Evolutionary conservation across 2,329 filamentous ascomycete genomes (phyloP).

Genomic region (Colletotrichum sojae): DNA sequence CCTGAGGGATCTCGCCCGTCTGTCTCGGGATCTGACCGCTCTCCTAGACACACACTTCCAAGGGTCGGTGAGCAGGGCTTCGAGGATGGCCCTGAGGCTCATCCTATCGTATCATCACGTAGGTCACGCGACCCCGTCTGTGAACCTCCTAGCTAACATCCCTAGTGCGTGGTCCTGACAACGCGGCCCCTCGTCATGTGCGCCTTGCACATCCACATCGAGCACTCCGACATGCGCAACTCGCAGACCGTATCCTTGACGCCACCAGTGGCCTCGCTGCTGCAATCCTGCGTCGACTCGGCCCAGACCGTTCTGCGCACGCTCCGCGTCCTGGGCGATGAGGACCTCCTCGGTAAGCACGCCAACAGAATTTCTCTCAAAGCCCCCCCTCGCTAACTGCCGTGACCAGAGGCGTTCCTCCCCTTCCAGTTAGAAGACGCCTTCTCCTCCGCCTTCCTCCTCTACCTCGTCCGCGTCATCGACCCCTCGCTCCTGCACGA

Average conservation of each 20-base stretch:
- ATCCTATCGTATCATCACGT: constrained; percentile 46
- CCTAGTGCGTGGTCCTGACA: constrained; percentile 38
- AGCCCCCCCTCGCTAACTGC: background rate
- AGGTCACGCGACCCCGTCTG: rapidly evolving
- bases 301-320: constrained; percentile 40
- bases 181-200: constrained; percentile 39
- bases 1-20: constrained; percentile 34
- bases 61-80: constrained; percentile 39
- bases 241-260: constrained; percentile 30
- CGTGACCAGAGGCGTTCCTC: constrained; percentile 50
- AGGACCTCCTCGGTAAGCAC: constrained; percentile 46
- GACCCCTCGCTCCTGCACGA: constrained; percentile 53
- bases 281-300: constrained; percentile 41
- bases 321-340: constrained; percentile 40
- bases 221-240: constrained; percentile 35
- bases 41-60: constrained; percentile 40
- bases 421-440: constrained; percentile 59
- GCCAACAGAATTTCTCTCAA: background rate
- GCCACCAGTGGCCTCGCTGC: constrained; percentile 32
- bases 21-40: constrained; percentile 37
- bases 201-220: constrained; percentile 47
- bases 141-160: background rate
- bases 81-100: constrained; percentile 39
- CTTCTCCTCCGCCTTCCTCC: constrained; percentile 57
- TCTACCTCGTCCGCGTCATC: constrained; percentile 50